A percentile compares a stretch with the other conserved stretches of the same genome.
Evolutionary conservation across 108 stramenopile genomes (phyloP).

Genomic region (Discostella stelligeroides): DNA sequence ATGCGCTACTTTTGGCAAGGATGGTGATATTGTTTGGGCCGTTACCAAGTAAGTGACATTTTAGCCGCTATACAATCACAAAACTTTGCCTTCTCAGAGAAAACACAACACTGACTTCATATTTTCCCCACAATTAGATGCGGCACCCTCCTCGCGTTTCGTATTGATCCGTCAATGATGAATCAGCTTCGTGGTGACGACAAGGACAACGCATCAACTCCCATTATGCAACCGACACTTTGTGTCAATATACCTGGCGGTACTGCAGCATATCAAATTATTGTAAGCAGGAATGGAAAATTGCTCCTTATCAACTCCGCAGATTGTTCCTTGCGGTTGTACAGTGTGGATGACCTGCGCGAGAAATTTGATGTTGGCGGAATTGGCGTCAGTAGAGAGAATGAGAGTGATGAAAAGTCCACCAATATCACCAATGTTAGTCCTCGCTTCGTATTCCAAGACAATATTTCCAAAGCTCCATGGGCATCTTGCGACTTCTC

Average conservation of each 20-base stretch:
- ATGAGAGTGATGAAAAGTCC: too few relatives aligned
- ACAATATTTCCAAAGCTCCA: constrained; percentile 67
- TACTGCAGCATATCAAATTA: constrained; percentile 55
- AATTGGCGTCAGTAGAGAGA: too few relatives aligned
- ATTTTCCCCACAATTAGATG: constrained; percentile 9
- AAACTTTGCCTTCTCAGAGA: too few relatives aligned
- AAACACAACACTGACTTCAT: neutral
- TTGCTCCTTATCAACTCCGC: constrained; percentile 66
- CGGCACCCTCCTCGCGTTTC: constrained; percentile 55
- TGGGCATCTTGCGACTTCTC: constrained; percentile 77
- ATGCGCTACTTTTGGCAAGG: constrained; percentile 66
- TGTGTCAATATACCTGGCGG: constrained; percentile 58
- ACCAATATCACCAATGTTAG: constrained; percentile 28
- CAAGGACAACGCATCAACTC: neutral
- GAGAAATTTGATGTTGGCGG: constrained; percentile 16
- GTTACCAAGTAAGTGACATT: constrained; percentile 65
- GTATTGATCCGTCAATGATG: constrained; percentile 31
- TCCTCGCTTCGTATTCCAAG: constrained; percentile 70
- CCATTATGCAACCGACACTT: constrained; percentile 10
- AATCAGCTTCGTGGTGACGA: constrained; percentile 5
- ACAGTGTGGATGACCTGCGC: constrained; percentile 58
- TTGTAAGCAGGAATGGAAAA: constrained; percentile 69
- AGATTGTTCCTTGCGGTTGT: constrained; percentile 75
- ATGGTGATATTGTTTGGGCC: constrained; percentile 67
- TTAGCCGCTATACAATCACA: too few relatives aligned